A percentile compares a stretch with the other conserved stretches of the same genome.
Evolutionary conservation across 352 stramenopile genomes (phyloP).

Genomic region (Globisporangium alternatum): DNA sequence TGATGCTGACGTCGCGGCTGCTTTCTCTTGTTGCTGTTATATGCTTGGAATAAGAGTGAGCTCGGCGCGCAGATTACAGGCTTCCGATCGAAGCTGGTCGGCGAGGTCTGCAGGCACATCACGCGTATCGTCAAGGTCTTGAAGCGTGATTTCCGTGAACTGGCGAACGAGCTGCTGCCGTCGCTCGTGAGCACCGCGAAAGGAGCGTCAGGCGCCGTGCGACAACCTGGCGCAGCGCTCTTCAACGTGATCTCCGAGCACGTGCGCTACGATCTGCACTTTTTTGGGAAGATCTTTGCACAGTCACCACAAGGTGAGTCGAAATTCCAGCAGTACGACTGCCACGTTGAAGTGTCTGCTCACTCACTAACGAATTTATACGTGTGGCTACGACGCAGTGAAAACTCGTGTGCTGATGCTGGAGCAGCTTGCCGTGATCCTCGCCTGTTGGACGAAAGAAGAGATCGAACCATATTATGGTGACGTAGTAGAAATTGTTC

Average conservation of each 20-base stretch:
- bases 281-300: slow-evolving; percentile 44
- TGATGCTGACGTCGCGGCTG: slow-evolving; percentile 3
- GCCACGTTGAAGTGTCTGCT: neutral
- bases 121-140: slow-evolving; percentile 45
- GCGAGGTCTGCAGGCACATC: slow-evolving; percentile 44
- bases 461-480: slow-evolving; percentile 41
- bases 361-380: neutral
- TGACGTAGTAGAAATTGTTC: slow-evolving; percentile 55
- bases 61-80: slow-evolving; percentile 42
- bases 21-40: neutral
- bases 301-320: slow-evolving; percentile 37
- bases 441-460: slow-evolving; percentile 48
- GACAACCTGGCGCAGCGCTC: slow-evolving; percentile 45
- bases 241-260: slow-evolving; percentile 53
- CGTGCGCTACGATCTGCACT: slow-evolving; percentile 56
- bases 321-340: neutral
- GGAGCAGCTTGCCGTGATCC: slow-evolving; percentile 53
- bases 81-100: slow-evolving; percentile 52
- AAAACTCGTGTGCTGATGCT: slow-evolving; percentile 49
- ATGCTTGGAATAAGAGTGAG: slow-evolving; percentile 23
- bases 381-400: slow-evolving; percentile 25
- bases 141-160: slow-evolving; percentile 40
- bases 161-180: slow-evolving; percentile 56
- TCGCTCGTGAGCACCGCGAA: slow-evolving; percentile 52
- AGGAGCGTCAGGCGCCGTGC: slow-evolving; percentile 45